These are phyloP conservation scores for Euphorbia pulcherrima DNA, from an alignment of 345 rosid genomes.

Conservation along the genomic window DNA sequence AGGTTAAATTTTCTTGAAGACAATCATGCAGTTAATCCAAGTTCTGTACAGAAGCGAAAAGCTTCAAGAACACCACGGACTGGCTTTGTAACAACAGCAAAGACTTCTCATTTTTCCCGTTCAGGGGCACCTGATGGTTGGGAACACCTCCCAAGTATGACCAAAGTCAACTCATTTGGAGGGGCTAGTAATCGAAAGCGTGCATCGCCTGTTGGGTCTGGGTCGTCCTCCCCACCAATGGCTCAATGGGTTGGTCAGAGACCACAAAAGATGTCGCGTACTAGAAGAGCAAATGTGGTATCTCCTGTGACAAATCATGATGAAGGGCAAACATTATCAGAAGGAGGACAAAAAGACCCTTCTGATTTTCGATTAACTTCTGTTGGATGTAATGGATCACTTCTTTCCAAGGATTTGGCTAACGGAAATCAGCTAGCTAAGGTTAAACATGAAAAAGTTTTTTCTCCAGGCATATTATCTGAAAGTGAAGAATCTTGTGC, in stretches of 20 bases:
- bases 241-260: slow-evolving; percentile 62
- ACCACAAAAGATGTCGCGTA: slow-evolving; percentile 51
- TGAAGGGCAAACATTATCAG: slow-evolving; percentile 41
- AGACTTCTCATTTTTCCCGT: slow-evolving; percentile 36
- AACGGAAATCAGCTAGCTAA: slow-evolving; percentile 37
- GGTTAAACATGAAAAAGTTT: slow-evolving; percentile 41
- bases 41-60: slow-evolving; percentile 42
- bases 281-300: slow-evolving; percentile 50
- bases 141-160: slow-evolving; percentile 37
- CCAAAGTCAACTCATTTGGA: slow-evolving; percentile 33
- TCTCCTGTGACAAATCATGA: slow-evolving; percentile 53
- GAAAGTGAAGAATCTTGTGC: slow-evolving; percentile 55
- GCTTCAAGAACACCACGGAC: slow-evolving; percentile 47
- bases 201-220: slow-evolving; percentile 43
- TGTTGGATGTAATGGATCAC: slow-evolving; percentile 30
- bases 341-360: slow-evolving; percentile 28
- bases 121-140: slow-evolving; percentile 34
- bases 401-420: slow-evolving; percentile 27
- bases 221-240: slow-evolving; percentile 48
- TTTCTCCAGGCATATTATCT: slow-evolving; percentile 50
- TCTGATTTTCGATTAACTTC: slow-evolving; percentile 40
- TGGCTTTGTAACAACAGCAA: slow-evolving; percentile 33
- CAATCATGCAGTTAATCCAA: slow-evolving; percentile 28
- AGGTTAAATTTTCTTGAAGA: slow-evolving; percentile 43
- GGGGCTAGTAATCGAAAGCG: slow-evolving; percentile 44